Percentiles rank a stretch among this genome's conserved stretches.
Conservation (phyloP, 768 basidiomycete genomes). For the Suillus plorans region DNA sequence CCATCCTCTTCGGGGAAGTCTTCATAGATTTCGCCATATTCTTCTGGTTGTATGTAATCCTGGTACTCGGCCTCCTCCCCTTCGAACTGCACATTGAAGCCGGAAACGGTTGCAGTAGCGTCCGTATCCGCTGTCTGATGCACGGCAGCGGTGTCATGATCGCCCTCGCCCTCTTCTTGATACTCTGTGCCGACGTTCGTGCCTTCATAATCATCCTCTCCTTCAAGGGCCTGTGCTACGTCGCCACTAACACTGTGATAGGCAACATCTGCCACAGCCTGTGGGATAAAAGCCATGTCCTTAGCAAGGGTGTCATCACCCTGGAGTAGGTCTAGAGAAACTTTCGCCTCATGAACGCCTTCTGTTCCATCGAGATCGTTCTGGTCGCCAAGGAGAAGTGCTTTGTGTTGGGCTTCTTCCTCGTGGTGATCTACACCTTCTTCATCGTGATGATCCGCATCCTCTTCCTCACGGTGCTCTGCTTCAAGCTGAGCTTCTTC, state of each 20-base stretch:
- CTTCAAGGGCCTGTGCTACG: conserved; percentile 16
- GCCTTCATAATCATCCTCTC: conserved; percentile 22
- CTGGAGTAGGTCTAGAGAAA: conserved; percentile 4
- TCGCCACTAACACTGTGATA: conserved; percentile 19
- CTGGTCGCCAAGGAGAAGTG: background rate
- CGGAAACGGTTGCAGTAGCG: conserved; percentile 7
- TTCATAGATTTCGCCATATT: conserved; percentile 37
- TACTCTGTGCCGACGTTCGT: conserved; percentile 19
- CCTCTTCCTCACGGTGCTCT: background rate
- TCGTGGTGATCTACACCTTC: background rate
- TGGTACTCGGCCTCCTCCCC: conserved; percentile 35
- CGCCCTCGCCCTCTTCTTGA: conserved; percentile 17
- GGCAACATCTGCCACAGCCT: conserved; percentile 11
- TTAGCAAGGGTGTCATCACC: conserved; percentile 7
- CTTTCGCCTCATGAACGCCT: conserved; percentile 4
- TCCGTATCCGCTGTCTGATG: conserved; percentile 29
- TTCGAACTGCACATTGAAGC: conserved; percentile 17
- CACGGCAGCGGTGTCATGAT: conserved; percentile 29
- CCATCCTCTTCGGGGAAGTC: conserved; percentile 31
- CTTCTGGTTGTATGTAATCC: conserved; percentile 32
- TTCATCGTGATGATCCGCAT: background rate
- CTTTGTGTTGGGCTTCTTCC: conserved; percentile 2
- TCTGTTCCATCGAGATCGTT: conserved; percentile 7
- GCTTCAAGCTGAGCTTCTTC: conserved; percentile 2
- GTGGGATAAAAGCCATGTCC: conserved; percentile 9